Evolutionary conservation across 176 grass and related monocot species (phyloP).

Genomic region (Musa itinerans): DNA sequence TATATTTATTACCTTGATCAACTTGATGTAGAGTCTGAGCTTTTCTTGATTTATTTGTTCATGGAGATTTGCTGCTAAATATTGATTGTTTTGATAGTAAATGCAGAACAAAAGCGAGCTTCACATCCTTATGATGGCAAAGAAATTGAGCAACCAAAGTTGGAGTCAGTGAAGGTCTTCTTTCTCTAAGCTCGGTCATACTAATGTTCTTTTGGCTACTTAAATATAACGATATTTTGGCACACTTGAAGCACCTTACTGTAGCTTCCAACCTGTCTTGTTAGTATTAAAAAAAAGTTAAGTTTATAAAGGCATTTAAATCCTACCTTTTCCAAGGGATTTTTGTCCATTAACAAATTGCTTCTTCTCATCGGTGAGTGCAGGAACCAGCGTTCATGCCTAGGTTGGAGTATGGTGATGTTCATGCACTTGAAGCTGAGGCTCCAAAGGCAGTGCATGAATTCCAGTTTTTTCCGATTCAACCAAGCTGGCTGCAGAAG

Average conservation of each 20-base stretch:
- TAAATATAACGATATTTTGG: background rate
- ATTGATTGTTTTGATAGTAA: background rate
- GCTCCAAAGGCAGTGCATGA: background rate
- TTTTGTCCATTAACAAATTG: background rate
- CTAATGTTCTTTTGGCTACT: background rate
- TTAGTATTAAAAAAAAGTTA: background rate
- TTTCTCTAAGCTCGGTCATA: background rate
- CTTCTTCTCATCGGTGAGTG: background rate
- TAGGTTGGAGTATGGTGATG: background rate
- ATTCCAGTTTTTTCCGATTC: background rate
- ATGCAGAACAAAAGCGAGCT: background rate
- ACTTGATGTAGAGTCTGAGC: too few species aligned
- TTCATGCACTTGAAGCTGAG: background rate
- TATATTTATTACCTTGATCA: too few species aligned
- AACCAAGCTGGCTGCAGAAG: background rate
- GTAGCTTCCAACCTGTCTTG: background rate
- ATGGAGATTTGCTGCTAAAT: background rate
- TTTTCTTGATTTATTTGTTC: too few species aligned
- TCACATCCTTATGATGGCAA: background rate
- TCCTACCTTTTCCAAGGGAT: background rate
- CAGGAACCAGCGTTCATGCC: background rate
- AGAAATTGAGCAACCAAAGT: background rate
- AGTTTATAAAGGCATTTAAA: background rate
- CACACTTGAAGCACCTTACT: background rate
- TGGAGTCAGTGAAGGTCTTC: background rate